Evolutionary conservation across 176 grass and related monocot species (phyloP), one percentile per base, ranked within the genome.

Genomic region (Neostapfia colusana): DNA sequence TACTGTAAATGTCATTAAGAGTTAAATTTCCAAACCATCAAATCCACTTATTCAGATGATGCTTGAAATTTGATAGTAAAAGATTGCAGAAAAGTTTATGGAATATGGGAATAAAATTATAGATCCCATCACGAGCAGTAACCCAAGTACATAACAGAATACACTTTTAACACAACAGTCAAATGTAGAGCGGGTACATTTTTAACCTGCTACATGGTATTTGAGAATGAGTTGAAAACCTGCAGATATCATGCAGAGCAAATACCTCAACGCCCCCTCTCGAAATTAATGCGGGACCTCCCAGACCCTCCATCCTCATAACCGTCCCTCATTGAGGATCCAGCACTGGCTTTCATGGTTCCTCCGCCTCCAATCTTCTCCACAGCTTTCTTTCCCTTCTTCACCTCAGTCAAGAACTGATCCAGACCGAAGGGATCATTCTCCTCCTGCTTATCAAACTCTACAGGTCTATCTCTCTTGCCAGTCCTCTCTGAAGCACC

Each of bases 321-420:
- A 63, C 93, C 95, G 86, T 94, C 87, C 65, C 91, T 98, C 74
- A 88, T 84, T 14, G 95, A 91, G 58, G 91, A 94, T 1, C 95
- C 95, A 51, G 74, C 95, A 78, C 95, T 98, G 24, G 95, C 95
- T 82, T 92, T 94, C 95, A 98, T 98, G 54, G 84, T 86, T 73
- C 95, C 95, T 70, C 91, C 87, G 1, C 89, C 82, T 51, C 95
- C 91, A 49, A 98, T 92, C 85, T 98, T 98, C 74, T 98, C 91
- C 12, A 98, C 89, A 50, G 88, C 83, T 79, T 98, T 98, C 83
- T 94, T 98, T 37, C 95, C 95, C 71, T 94, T 94, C 85, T 98
- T 95, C 57, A 98, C 91, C 70, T 98, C 89, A 16, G 95, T 94
- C 85, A 98, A 90, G 87, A 98, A 98, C 80, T 94, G 91, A 80